Base-by-base conservation (phyloP, 2,329 filamentous ascomycete genomes). In the Fonsecaea monophora region DNA sequence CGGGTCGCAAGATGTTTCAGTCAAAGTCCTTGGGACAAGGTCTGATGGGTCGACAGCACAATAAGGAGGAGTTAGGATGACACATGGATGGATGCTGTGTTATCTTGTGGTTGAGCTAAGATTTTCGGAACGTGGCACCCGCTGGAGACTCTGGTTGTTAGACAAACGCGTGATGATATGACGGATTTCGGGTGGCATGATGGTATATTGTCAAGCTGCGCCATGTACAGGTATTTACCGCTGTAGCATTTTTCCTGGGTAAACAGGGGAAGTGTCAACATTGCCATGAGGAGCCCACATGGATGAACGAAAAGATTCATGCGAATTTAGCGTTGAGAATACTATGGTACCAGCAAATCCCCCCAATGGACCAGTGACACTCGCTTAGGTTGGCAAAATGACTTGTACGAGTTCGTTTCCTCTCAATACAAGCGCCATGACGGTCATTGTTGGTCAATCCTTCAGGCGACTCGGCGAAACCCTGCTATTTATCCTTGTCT, bases 1-100 rank as follows among this genome's bases (percentile, higher is more conserved):
- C 45, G 45, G 45, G 45, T 50, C 9, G 45, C 45, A 50, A 50
- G 45, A 50, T 50, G 45, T 50, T 50, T 50, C 45, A 50, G 45
- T 3, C 18, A 21, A 50, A 50, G 21, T 4, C 10, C 42, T 18
- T 21, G 18, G 45, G 25, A 25, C 13, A 25, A 25, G 45, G 25
- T 25, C 15, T 50, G 45, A 50, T 25, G 45, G 45, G 45, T 50
- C 45, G 45, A 10, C 45, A 25, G 18, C 45, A 10, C 9, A 10
- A 21, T 25, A 12, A 9, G 3, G 10, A 3, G 40, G 8, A 40
- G n/a, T 45, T 6, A 13, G 37, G 37, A 38, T 38, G 37, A 13
- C 9, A 9, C 42, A 21, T 48, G 21, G 18, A 25, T 50, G 12
- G 12, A 37, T 37, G 40, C 40, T 42, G 21, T 25, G 45, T 25